phyloP scores from a whole-genome alignment of 2,329 filamentous ascomycete genomes.

The Pestalotiopsis sp. region DNA sequence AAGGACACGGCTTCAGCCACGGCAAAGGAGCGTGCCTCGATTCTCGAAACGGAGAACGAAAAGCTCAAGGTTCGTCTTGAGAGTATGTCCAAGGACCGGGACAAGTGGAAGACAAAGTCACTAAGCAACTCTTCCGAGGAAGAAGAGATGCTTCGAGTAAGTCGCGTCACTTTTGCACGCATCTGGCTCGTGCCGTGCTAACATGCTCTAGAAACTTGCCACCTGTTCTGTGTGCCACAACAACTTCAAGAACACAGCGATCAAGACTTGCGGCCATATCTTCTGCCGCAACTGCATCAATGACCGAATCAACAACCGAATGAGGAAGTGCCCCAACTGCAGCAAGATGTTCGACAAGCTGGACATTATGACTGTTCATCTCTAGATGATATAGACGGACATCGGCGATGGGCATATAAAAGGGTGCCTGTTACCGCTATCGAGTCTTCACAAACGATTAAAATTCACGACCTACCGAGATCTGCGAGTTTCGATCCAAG shows the following conservation, averaged over 20 bases:
- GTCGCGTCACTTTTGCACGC: conserved; percentile 41
- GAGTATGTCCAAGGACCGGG: conserved; percentile 79
- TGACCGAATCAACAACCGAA: conserved; percentile 83
- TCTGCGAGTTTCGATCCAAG: too few species aligned
- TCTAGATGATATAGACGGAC: conserved; percentile 28
- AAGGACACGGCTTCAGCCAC: conserved; percentile 67
- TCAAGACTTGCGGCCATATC: conserved; percentile 93
- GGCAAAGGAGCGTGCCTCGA: conserved; percentile 59
- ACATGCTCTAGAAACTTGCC: conserved; percentile 64
- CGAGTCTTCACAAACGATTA: background rate
- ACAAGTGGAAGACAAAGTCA: conserved; percentile 83
- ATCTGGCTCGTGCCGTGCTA: conserved; percentile 26
- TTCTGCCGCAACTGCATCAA: conserved; percentile 93
- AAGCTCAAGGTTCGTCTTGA: conserved; percentile 77
- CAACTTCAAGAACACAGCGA: conserved; percentile 90
- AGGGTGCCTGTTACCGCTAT: background rate
- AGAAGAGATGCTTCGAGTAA: conserved; percentile 83
- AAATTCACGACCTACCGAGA: too few species aligned
- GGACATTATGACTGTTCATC: conserved; percentile 79
- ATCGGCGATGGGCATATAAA: background rate
- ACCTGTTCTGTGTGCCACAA: conserved; percentile 91
- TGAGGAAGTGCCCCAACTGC: conserved; percentile 94
- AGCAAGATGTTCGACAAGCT: conserved; percentile 87
- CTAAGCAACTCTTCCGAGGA: conserved; percentile 80
- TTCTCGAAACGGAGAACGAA: conserved; percentile 76